phyloP scores from a whole-genome alignment of 2,329 filamentous ascomycete species.

The Lachnellula suecica region DNA sequence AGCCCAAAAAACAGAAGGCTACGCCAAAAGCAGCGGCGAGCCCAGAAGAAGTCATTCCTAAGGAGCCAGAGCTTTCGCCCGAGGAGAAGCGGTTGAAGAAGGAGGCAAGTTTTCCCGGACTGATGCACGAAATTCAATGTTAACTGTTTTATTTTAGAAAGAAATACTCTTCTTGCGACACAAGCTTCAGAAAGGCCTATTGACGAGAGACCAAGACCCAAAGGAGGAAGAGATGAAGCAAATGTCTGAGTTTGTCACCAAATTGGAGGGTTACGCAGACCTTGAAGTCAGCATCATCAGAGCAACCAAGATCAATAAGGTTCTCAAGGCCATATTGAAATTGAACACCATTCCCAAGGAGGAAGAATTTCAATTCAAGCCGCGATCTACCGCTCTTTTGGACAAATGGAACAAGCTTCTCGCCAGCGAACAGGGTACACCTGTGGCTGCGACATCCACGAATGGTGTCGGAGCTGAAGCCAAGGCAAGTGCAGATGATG shows the following conservation, averaged over 20 bases:
- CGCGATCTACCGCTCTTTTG: constrained; percentile 76
- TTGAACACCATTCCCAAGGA: constrained; percentile 79
- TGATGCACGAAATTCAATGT: constrained; percentile 12
- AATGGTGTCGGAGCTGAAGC: constrained; percentile 36
- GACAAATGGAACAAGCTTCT: constrained; percentile 86
- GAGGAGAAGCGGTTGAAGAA: constrained; percentile 60
- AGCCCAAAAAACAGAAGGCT: constrained; percentile 49
- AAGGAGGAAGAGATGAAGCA: constrained; percentile 79
- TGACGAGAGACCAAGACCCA: constrained; percentile 81
- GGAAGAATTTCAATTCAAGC: constrained; percentile 85
- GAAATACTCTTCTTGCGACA: constrained; percentile 92
- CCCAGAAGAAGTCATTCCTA: constrained; percentile 46
- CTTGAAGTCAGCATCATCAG: constrained; percentile 89
- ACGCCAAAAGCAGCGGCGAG: constrained; percentile 55
- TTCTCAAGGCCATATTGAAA: constrained; percentile 91
- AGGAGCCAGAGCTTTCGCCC: constrained; percentile 57
- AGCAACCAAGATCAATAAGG: constrained; percentile 96
- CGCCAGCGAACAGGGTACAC: constrained; percentile 52
- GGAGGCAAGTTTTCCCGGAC: constrained; percentile 44
- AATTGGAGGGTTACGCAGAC: constrained; percentile 78
- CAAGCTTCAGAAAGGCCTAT: constrained; percentile 90
- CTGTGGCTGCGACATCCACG: constrained; percentile 32
- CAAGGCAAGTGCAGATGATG: constrained; percentile 36
- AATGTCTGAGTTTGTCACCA: constrained; percentile 75
- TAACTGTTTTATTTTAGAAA: constrained; percentile 51